Conservation (phyloP, 2,329 filamentous ascomycete genomes). For the Huntiella omanensis region DNA sequence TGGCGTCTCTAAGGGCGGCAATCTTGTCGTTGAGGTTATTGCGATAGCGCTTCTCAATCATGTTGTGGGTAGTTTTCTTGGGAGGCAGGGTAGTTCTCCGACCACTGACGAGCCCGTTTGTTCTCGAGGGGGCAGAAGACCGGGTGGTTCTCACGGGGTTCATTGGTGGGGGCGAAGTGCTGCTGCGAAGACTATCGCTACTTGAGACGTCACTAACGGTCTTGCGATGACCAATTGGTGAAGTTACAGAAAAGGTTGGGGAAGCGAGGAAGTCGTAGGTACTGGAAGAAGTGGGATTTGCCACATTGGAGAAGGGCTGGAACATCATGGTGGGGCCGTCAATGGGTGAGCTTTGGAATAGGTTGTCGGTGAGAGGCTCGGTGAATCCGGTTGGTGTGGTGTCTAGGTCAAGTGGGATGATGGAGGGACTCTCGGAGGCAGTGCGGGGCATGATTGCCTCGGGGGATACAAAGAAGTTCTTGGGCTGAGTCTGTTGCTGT, state of each 20-base stretch:
- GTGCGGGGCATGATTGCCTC: constrained; percentile 8
- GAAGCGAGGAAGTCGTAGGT: constrained; percentile 8
- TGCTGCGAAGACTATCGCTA: constrained; percentile 3
- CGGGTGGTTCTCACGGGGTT: background rate
- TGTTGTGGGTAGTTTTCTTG: constrained; percentile 70
- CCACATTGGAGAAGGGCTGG: background rate
- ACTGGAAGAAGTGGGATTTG: background rate
- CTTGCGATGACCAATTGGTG: constrained; percentile 3
- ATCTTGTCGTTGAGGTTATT: constrained; percentile 77
- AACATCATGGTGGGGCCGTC: constrained; percentile 6
- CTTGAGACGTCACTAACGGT: constrained; percentile 5
- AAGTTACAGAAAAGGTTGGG: constrained; percentile 5
- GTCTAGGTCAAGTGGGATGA: constrained; percentile 7
- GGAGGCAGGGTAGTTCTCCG: constrained; percentile 10
- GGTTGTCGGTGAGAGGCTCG: constrained; percentile 1
- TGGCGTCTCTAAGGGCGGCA: constrained; percentile 52
- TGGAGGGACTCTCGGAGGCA: constrained; percentile 4
- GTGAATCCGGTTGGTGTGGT: background rate
- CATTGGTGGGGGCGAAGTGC: constrained; percentile 3
- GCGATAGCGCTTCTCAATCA: constrained; percentile 71
- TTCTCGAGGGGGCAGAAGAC: background rate
- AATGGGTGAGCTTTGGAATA: constrained; percentile 8
- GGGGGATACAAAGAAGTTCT: constrained; percentile 8
- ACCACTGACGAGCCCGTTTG: constrained; percentile 1
- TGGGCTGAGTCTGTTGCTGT: background rate